Evolutionary conservation across 257 asterid species (phyloP).

Genomic region (Perilla frutescens): DNA sequence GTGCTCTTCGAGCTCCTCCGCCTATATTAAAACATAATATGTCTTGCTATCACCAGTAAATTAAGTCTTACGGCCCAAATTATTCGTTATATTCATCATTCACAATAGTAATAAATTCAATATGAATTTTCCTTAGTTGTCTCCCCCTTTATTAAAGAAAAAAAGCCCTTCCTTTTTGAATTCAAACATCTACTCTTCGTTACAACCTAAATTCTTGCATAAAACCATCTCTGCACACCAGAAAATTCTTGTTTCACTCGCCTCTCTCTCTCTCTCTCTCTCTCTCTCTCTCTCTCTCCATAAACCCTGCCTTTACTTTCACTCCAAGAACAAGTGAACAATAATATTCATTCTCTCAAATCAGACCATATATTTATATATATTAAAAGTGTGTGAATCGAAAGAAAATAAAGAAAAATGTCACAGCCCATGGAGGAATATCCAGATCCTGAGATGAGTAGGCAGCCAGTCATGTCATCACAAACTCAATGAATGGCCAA

Average conservation of each 20-base stretch:
- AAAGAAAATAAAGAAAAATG: conserved; percentile 39
- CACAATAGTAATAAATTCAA: no score
- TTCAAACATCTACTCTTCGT: conserved; percentile 42
- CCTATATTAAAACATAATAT: no score
- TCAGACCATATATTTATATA: no score
- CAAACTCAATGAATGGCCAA: no score
- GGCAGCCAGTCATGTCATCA: no score
- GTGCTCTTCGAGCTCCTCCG: conserved; percentile 82
- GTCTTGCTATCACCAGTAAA: no score
- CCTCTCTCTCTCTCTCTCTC: conserved; percentile 24
- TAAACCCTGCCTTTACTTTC: conserved; percentile 38
- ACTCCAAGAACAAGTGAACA: conserved; percentile 42
- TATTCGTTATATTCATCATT: no score
- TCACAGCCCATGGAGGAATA: conserved; percentile 58
- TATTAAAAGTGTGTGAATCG: no score
- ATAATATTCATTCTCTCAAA: no score
- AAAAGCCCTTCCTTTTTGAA: conserved; percentile 50
- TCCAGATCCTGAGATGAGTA: conserved; percentile 51
- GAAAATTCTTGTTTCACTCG: conserved; percentile 31
- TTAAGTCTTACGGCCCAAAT: no score
- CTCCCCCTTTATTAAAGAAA: conserved; percentile 73
- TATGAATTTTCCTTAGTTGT: conserved; percentile 56
- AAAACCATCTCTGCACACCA: conserved; percentile 30
- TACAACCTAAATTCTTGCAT: neutral
- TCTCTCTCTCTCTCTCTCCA: no score